Percentiles rank a stretch among this genome's conserved stretches.
These are phyloP conservation scores for Golovinomyces cichoracearum DNA, from an alignment of 2,329 filamentous ascomycete species.

Conservation along the genomic window DNA sequence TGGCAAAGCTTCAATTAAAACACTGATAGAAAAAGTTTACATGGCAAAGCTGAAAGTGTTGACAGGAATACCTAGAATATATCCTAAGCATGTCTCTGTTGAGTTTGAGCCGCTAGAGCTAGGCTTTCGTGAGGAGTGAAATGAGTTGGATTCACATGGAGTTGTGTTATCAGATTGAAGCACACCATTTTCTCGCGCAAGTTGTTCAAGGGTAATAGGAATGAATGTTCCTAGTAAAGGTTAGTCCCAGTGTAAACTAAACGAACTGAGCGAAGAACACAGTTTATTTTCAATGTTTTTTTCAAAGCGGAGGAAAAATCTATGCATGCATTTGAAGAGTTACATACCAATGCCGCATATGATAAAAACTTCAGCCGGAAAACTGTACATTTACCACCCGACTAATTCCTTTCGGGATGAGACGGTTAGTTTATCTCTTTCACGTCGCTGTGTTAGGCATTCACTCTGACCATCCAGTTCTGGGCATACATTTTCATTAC, in stretches of 20 bases:
- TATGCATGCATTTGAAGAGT: no score
- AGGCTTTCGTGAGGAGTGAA: constrained; percentile 6
- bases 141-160: constrained; percentile 32
- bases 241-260: no score
- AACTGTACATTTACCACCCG: constrained; percentile 91
- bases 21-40: constrained; percentile 91
- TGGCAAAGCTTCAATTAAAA: constrained; percentile 63
- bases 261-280: no score
- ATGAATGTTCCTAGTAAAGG: constrained; percentile 54
- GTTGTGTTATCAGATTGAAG: constrained; percentile 50
- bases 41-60: constrained; percentile 95
- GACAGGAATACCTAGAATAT: constrained; percentile 58
- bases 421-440: constrained; percentile 63
- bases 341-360: constrained; percentile 60
- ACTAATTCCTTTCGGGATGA: constrained; percentile 69
- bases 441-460: constrained; percentile 26
- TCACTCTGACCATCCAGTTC: not conserved
- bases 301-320: no score
- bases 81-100: constrained; percentile 49
- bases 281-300: no score
- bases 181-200: constrained; percentile 77
- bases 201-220: constrained; percentile 77
- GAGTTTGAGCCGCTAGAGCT: constrained; percentile 13
- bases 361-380: constrained; percentile 88
- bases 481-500: not conserved